phyloP scores from a whole-genome alignment of 139 green algal species.

The Ettlia oleoabundans region DNA sequence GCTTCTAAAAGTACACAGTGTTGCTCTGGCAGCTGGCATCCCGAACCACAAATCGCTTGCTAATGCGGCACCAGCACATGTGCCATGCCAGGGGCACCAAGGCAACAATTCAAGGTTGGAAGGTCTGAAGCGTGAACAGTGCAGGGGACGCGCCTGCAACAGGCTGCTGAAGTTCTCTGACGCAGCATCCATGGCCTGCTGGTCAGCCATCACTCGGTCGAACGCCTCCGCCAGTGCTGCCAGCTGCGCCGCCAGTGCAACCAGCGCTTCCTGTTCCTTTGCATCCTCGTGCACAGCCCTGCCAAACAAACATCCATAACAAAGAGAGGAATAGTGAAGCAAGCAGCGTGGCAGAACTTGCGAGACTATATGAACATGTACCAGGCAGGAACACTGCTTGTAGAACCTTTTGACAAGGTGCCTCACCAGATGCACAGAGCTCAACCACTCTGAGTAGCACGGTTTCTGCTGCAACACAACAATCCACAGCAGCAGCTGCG shows the following conservation, averaged over 20 bases:
- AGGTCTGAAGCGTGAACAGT: too few species aligned
- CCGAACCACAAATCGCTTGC: neutral
- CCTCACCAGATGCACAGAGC: too few species aligned
- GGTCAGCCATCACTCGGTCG: slow-evolving; percentile 48
- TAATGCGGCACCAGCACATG: neutral
- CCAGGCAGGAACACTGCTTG: too few species aligned
- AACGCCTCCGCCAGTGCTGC: slow-evolving; percentile 48
- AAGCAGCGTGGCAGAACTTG: neutral
- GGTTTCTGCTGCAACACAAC: too few species aligned
- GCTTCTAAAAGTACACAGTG: too few species aligned
- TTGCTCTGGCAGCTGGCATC: neutral
- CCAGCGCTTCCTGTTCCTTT: slow-evolving; percentile 50
- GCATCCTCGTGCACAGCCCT: slow-evolving; percentile 17
- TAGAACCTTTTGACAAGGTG: too few species aligned
- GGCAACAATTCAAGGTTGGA: too few species aligned
- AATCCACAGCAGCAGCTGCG: neutral
- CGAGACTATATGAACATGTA: too few species aligned
- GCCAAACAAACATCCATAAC: neutral
- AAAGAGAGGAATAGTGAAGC: neutral
- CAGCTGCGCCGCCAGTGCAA: slow-evolving; percentile 46
- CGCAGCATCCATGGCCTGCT: slow-evolving; percentile 54
- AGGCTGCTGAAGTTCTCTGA: slow-evolving; percentile 46
- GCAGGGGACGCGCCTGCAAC: slow-evolving; percentile 40
- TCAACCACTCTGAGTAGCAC: too few species aligned
- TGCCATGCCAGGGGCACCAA: too few species aligned